Evolutionary conservation across 1,139 yeast species (phyloP), one percentile per base, ranked within the genome.

Genomic region (Debaryomyces singareniensis): DNA sequence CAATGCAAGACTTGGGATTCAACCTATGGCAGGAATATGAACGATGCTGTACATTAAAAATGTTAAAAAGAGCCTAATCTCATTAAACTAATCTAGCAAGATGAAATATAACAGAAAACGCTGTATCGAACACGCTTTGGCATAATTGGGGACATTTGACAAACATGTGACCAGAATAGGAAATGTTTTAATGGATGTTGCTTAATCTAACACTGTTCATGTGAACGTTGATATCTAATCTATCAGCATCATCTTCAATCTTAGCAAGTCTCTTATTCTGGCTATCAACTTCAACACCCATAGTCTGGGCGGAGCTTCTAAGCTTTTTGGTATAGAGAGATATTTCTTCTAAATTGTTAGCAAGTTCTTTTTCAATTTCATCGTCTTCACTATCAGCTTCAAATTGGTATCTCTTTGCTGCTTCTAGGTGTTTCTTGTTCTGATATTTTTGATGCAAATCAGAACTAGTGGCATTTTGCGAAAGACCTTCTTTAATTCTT

Each of bases 381-480:
- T 74, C 79, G 44, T 74, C 80, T 43, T 73, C 79, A 29, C 66
- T 63, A 45, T 74, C 79, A 35, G 64, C 62, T 44, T 68, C 75
- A 45, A 68, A 68, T 43, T 68, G 75, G 45, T 68, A 68, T 32
- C 73, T 37, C 39, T 58, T 47, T 1, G 79, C 78, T 10, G 68
- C 71, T 20, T 55, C 56, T 33, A 73, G 61, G 33, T 68, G 56
- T 37, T 61, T 54, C 34, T 71, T 75, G 21, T 71, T 71, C 36
- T 62, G 69, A 39, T 73, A 73, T 42, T 70, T 71, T 34, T 63
- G 68, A 39, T 63, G 62, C 12, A 64, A 33, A 5, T 66, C 71
- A 4, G 59, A 55, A 30, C 39, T 50, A 11, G 70, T 57, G 13
- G 70, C 60, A 38, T 53, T 58, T 33, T 45, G 53, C 13, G 62